These are phyloP conservation scores for Capronia americana DNA, from an alignment of 2,329 filamentous ascomycete species.

Conservation along the genomic window DNA sequence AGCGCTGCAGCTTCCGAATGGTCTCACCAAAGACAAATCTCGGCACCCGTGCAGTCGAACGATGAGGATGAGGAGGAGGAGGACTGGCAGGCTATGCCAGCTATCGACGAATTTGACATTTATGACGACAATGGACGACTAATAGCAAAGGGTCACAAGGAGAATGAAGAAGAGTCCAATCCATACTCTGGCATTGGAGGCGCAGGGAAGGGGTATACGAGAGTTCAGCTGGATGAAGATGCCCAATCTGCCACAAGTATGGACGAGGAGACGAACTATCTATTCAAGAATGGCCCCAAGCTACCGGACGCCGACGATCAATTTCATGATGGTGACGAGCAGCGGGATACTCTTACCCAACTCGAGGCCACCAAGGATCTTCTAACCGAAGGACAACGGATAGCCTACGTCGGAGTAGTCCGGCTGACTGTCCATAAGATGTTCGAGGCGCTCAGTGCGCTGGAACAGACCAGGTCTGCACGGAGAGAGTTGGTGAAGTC, in stretches of 20 bases:
- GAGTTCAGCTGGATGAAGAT: slow-evolving; percentile 94
- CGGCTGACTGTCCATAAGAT: slow-evolving; percentile 81
- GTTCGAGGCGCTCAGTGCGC: slow-evolving; percentile 68
- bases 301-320: slow-evolving; percentile 62
- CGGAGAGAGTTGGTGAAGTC: slow-evolving; percentile 76
- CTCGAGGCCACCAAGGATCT: slow-evolving; percentile 96
- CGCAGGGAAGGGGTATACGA: slow-evolving; percentile 91
- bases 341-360: slow-evolving; percentile 83
- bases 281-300: slow-evolving; percentile 77
- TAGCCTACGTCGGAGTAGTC: slow-evolving; percentile 92
- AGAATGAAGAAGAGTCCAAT: slow-evolving; percentile 68
- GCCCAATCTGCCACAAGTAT: slow-evolving; percentile 91
- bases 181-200: slow-evolving; percentile 73
- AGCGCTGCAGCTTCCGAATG: slow-evolving; percentile 72
- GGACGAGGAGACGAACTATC: slow-evolving; percentile 95
- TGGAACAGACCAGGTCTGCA: slow-evolving; percentile 68
- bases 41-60: slow-evolving; percentile 58
- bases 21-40: slow-evolving; percentile 81
- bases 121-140: slow-evolving; percentile 93
- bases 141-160: slow-evolving; percentile 77
- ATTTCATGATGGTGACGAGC: slow-evolving; percentile 74
- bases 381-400: slow-evolving; percentile 90
- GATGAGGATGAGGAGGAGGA: slow-evolving; percentile 61
- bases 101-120: slow-evolving; percentile 89
- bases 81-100: slow-evolving; percentile 92